Evolutionary conservation across 441 rosid species (phyloP).

Genomic region (Raphanus hybrid): DNA sequence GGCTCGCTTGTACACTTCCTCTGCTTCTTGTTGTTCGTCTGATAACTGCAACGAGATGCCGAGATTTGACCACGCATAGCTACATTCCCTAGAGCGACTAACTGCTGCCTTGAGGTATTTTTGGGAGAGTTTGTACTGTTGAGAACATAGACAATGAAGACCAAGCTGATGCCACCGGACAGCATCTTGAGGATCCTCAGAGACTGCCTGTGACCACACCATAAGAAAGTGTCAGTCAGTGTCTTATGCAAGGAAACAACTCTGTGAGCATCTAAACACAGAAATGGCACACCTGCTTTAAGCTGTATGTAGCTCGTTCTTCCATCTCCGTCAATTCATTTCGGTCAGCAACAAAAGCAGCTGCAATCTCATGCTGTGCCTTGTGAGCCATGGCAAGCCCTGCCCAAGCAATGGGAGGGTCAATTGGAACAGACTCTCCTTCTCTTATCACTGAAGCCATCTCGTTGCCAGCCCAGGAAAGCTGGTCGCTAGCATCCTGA

Average conservation of each 20-base stretch:
- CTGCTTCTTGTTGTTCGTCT: conserved; percentile 70
- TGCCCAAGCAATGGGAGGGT: conserved; percentile 84
- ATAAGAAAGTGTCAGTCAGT: neutral
- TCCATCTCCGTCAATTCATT: conserved; percentile 68
- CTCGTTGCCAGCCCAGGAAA: conserved; percentile 95
- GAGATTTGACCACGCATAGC: conserved; percentile 89
- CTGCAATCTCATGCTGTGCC: conserved; percentile 84
- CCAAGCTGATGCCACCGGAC: conserved; percentile 97
- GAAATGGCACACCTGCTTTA: conserved; percentile 72
- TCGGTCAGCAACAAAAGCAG: conserved; percentile 71
- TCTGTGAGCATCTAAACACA: conserved; percentile 5
- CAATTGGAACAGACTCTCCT: conserved; percentile 80
- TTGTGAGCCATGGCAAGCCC: conserved; percentile 96
- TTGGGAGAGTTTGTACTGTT: conserved; percentile 70
- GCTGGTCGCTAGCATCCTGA: conserved; percentile 89
- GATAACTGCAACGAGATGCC: conserved; percentile 82
- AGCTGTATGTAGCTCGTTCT: conserved; percentile 77
- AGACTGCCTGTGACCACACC: conserved; percentile 55
- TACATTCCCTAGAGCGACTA: conserved; percentile 62
- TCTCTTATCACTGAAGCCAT: conserved; percentile 96
- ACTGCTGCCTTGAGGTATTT: conserved; percentile 86
- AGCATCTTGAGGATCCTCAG: conserved; percentile 91
- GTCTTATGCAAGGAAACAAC: neutral
- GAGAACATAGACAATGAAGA: conserved; percentile 78
- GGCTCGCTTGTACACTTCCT: conserved; percentile 79